phyloP scores from a whole-genome alignment of 176 grass and related monocot species.

The Avena sativa region DNA sequence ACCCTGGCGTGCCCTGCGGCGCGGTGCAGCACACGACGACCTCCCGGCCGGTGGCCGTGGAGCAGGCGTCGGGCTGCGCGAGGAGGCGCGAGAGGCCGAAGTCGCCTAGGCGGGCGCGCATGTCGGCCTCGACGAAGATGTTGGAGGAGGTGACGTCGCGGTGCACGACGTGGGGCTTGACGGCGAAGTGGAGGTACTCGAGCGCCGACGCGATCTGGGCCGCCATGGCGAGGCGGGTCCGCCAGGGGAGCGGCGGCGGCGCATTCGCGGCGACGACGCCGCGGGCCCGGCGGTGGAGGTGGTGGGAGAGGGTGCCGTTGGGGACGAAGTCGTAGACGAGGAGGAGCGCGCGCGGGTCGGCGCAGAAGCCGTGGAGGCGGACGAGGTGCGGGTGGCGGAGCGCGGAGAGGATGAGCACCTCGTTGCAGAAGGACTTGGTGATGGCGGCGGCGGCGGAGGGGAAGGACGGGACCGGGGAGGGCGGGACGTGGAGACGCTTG shows the following conservation, averaged over 20 bases:
- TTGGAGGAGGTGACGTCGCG: constrained; percentile 95
- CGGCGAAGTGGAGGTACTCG: constrained; percentile 91
- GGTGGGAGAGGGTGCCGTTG: constrained; percentile 93
- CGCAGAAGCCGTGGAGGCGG: constrained; percentile 90
- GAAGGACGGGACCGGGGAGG: constrained; percentile 52
- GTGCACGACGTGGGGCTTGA: constrained; percentile 93
- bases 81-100: constrained; percentile 92
- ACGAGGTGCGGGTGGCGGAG: constrained; percentile 92
- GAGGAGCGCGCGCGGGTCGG: constrained; percentile 83
- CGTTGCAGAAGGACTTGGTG: constrained; percentile 92
- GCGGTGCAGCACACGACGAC: constrained; percentile 85
- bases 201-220: constrained; percentile 84
- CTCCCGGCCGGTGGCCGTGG: constrained; percentile 62
- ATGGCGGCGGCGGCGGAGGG: constrained; percentile 57
- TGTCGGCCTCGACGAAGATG: constrained; percentile 92
- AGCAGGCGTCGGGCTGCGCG: constrained; percentile 62
- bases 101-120: constrained; percentile 93
- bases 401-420: constrained; percentile 93
- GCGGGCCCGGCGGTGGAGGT: constrained; percentile 64
- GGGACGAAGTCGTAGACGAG: constrained; percentile 96
- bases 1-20: constrained; percentile 92
- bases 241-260: constrained; percentile 63
- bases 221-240: constrained; percentile 75
- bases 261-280: neutral
- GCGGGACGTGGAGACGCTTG: constrained; percentile 79